Evolutionary conservation across 2,329 filamentous ascomycete species (phyloP).

Genomic region (Grosmannia clavigera): DNA sequence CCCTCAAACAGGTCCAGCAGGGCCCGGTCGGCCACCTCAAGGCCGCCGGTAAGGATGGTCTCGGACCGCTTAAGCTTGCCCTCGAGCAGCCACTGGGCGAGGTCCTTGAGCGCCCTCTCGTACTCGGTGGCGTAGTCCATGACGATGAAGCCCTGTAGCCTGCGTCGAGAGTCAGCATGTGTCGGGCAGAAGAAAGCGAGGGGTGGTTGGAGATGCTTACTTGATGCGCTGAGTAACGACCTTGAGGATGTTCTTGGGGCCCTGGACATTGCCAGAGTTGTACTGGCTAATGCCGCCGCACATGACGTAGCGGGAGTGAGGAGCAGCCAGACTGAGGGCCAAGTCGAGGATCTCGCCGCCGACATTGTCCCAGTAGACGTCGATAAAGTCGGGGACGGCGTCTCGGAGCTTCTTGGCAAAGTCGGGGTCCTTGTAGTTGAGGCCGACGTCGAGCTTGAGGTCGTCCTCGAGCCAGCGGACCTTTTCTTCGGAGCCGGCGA

Average conservation of each 20-base stretch:
- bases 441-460: constrained; percentile 52
- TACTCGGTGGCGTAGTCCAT: constrained; percentile 53
- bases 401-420: constrained; percentile 48
- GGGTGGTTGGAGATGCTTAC: constrained; percentile 23
- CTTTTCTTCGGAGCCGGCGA: constrained; percentile 45
- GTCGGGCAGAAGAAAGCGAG: neutral
- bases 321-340: constrained; percentile 50
- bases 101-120: constrained; percentile 42
- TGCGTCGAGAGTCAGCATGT: neutral
- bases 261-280: constrained; percentile 43
- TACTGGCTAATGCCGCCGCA: constrained; percentile 62
- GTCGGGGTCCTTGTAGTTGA: constrained; percentile 57
- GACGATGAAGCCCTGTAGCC: constrained; percentile 60
- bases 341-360: constrained; percentile 58
- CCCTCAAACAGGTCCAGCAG: constrained; percentile 55
- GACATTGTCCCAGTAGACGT: constrained; percentile 64
- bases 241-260: constrained; percentile 30
- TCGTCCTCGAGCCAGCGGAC: constrained; percentile 50
- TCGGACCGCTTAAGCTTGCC: constrained; percentile 63
- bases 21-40: constrained; percentile 49
- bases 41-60: constrained; percentile 57
- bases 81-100: constrained; percentile 55
- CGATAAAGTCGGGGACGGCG: constrained; percentile 43
- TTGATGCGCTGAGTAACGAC: constrained; percentile 31
- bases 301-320: constrained; percentile 53